A percentile compares a stretch with the other conserved stretches of the same genome.
Conservation (phyloP, 2,329 filamentous ascomycete genomes). For the Venturia nashicola region DNA sequence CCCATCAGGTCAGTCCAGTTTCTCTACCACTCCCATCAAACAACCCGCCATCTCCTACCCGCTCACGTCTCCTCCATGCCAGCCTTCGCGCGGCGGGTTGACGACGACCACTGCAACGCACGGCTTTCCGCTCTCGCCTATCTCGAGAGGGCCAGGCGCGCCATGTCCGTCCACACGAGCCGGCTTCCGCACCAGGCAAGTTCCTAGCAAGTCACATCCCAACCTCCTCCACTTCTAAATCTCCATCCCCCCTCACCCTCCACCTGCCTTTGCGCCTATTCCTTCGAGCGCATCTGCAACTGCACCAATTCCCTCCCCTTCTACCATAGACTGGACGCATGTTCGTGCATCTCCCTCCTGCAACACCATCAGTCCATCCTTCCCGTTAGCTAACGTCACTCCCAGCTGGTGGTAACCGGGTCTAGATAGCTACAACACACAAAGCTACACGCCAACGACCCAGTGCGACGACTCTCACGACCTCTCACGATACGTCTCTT, state of each 20-base stretch:
- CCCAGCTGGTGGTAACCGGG: conserved; percentile 1
- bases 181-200: conserved; percentile 5
- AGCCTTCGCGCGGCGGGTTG: conserved; percentile 3
- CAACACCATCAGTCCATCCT: conserved; percentile 11
- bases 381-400: background rate
- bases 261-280: conserved; percentile 6
- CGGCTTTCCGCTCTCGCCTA: conserved; percentile 25
- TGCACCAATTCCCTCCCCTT: conserved; percentile 24
- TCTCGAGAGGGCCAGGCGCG: conserved; percentile 20
- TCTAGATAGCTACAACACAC: background rate
- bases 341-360: conserved; percentile 16
- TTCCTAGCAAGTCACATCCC: conserved; percentile 26
- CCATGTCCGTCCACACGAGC: conserved; percentile 11
- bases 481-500: conserved; percentile 7
- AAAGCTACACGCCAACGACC: background rate
- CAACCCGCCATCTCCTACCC: background rate
- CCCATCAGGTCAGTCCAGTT: conserved; percentile 3
- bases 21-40: background rate
- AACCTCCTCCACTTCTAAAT: conserved; percentile 25
- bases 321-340: conserved; percentile 16
- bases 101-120: conserved; percentile 3
- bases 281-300: conserved; percentile 12
- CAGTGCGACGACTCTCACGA: conserved; percentile 10
- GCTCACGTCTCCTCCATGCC: too few species aligned
- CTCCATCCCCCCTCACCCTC: conserved; percentile 5